These are phyloP conservation scores for Maudiozyma turicensis DNA, from an alignment of 805 yeast genomes.

Conservation along the genomic window DNA sequence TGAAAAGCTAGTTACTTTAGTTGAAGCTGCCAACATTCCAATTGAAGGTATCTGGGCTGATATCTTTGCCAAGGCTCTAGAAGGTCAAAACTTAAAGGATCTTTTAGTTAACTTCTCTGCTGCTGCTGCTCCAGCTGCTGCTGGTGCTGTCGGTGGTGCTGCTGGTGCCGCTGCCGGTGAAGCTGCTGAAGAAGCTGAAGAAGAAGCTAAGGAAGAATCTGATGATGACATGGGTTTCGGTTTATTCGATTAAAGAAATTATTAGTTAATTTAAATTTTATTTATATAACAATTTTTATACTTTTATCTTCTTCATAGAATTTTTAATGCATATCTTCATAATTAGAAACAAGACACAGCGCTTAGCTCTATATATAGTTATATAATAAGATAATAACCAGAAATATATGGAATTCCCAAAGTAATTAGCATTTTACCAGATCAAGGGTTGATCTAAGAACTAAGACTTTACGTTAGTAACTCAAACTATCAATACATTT, in stretches of 20 bases:
- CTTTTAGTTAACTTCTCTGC: slow-evolving; percentile 51
- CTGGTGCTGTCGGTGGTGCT: slow-evolving; percentile 37
- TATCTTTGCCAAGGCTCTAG: slow-evolving; percentile 73
- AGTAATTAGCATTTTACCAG: neutral
- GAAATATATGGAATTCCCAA: too few relatives aligned
- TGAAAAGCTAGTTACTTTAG: slow-evolving; percentile 65
- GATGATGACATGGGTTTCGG: slow-evolving; percentile 89
- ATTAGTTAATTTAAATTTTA: neutral
- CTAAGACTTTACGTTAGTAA: neutral
- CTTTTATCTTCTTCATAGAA: neutral
- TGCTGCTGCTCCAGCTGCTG: slow-evolving; percentile 35
- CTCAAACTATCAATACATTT: neutral
- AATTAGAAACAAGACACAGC: neutral
- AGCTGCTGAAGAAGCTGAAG: slow-evolving; percentile 44
- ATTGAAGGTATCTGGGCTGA: slow-evolving; percentile 77
- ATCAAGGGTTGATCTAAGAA: neutral
- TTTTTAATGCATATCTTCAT: slow-evolving; percentile 3
- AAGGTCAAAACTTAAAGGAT: slow-evolving; percentile 65
- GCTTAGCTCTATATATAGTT: too few relatives aligned
- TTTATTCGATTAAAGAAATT: slow-evolving; percentile 59
- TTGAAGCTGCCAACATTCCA: slow-evolving; percentile 56
- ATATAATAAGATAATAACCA: too few relatives aligned
- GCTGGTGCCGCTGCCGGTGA: slow-evolving; percentile 31
- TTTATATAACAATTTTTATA: neutral
- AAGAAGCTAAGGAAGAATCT: slow-evolving; percentile 53